Conservation (phyloP, 768 basidiomycete genomes). For the Tylopilus plumbeoviolaceoides region DNA sequence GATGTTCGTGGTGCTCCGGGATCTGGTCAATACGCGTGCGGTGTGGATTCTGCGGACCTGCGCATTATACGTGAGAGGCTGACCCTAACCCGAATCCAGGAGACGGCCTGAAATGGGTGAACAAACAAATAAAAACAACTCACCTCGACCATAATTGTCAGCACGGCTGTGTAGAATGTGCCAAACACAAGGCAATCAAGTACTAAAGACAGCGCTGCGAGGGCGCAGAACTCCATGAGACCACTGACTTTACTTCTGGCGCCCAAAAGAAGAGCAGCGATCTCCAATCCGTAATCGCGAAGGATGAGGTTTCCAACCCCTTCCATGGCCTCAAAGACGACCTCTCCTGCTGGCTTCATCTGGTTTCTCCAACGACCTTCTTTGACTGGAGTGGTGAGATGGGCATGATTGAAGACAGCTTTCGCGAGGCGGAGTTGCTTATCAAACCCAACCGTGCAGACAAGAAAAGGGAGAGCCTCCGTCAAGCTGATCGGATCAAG, state of each 20-base stretch:
- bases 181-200: constrained; percentile 87
- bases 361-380: constrained; percentile 39
- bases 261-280: constrained; percentile 84
- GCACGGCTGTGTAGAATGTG: constrained; percentile 84
- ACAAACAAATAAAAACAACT: constrained; percentile 24
- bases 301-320: constrained; percentile 80
- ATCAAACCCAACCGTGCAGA: constrained; percentile 97
- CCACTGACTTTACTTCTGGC: constrained; percentile 86
- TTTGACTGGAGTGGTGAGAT: constrained; percentile 41
- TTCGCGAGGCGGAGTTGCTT: constrained; percentile 91
- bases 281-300: constrained; percentile 89
- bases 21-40: constrained; percentile 47
- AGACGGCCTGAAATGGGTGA: too few species aligned
- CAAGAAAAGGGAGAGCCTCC: constrained; percentile 95
- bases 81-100: constrained; percentile 10
- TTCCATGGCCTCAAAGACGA: constrained; percentile 80
- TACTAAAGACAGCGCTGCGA: constrained; percentile 83
- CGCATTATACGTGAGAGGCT: constrained; percentile 2
- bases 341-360: constrained; percentile 75
- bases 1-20: constrained; percentile 30
- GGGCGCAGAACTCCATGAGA: constrained; percentile 88
- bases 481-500: constrained; percentile 92
- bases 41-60: constrained; percentile 71
- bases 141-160: constrained; percentile 97
- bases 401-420: constrained; percentile 83